A percentile compares a stretch with the other conserved stretches of the same genome.
phyloP scores from a whole-genome alignment of 768 basidiomycete genomes.

The Mycena capillaripes region DNA sequence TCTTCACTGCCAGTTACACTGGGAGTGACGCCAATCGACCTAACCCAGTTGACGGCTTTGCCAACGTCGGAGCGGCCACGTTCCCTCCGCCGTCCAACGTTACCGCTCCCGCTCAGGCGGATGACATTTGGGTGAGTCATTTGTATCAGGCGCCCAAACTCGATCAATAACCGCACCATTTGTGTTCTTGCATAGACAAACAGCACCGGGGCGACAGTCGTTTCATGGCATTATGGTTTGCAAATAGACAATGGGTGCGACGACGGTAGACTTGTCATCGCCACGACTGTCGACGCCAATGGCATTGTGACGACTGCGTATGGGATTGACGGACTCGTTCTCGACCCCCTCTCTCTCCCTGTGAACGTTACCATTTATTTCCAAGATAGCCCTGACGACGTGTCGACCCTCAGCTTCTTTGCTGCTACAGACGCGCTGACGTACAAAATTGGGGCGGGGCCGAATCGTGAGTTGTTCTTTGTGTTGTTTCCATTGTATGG shows the following conservation, averaged over 20 bases:
- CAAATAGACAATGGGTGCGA: not conserved
- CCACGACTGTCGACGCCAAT: not conserved
- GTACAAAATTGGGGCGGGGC: not conserved
- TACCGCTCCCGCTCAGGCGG: not conserved
- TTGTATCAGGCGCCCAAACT: not conserved
- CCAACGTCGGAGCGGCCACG: not conserved
- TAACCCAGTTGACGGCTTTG: not conserved
- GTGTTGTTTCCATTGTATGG: not conserved
- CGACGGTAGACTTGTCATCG: not conserved
- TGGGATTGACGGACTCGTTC: not conserved
- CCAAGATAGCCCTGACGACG: constrained; percentile 5
- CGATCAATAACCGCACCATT: not conserved
- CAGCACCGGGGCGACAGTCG: not conserved
- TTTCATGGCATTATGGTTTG: not conserved
- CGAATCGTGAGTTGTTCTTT: not conserved
- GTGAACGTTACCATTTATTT: not conserved
- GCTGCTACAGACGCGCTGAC: not conserved
- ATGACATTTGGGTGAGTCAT: not conserved
- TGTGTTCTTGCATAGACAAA: not conserved
- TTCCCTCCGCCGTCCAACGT: not conserved
- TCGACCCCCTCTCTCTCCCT: not conserved
- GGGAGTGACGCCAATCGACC: not conserved
- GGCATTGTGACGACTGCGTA: not conserved
- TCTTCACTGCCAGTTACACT: not conserved
- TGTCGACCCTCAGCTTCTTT: not conserved